Conservation (phyloP, 371 early-diverging fungal species). For the Lichtheimia ramosa region DNA sequence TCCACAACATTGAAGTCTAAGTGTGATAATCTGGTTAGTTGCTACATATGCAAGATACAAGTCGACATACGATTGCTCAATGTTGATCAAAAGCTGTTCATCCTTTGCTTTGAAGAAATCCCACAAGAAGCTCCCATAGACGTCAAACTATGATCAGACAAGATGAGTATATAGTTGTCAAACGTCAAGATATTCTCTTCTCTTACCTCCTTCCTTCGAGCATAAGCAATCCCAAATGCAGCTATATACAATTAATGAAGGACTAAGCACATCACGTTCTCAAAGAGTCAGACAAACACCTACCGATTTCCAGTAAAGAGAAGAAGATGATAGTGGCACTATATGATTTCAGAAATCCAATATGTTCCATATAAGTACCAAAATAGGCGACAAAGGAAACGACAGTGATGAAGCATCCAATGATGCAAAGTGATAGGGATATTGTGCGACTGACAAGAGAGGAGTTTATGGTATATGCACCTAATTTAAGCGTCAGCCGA, state of each 20-base stretch:
- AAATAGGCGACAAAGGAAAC: slow-evolving; percentile 32
- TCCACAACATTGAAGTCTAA: no score
- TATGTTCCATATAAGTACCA: slow-evolving; percentile 31
- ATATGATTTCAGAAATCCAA: slow-evolving; percentile 29
- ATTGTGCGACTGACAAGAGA: slow-evolving; percentile 18
- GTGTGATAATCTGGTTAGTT: background rate
- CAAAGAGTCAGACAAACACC: background rate
- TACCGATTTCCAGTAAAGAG: slow-evolving; percentile 26
- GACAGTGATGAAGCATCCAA: slow-evolving; percentile 25
- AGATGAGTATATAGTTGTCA: background rate
- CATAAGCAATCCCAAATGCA: slow-evolving; percentile 2
- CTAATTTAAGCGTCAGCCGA: slow-evolving; percentile 10
- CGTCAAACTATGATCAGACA: slow-evolving; percentile 14
- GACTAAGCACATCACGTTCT: background rate
- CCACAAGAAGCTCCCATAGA: slow-evolving; percentile 28
- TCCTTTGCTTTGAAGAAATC: slow-evolving; percentile 27
- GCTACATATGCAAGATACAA: background rate
- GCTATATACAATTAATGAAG: slow-evolving; percentile 4
- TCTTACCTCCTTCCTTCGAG: background rate
- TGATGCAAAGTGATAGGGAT: slow-evolving; percentile 13
- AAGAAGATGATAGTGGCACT: slow-evolving; percentile 22
- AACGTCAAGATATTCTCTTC: background rate
- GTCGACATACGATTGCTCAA: slow-evolving; percentile 25
- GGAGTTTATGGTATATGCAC: slow-evolving; percentile 35
- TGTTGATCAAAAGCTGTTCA: slow-evolving; percentile 17